phyloP scores from a whole-genome alignment of 2,329 filamentous ascomycete species.

The Aphanocladium album region DNA sequence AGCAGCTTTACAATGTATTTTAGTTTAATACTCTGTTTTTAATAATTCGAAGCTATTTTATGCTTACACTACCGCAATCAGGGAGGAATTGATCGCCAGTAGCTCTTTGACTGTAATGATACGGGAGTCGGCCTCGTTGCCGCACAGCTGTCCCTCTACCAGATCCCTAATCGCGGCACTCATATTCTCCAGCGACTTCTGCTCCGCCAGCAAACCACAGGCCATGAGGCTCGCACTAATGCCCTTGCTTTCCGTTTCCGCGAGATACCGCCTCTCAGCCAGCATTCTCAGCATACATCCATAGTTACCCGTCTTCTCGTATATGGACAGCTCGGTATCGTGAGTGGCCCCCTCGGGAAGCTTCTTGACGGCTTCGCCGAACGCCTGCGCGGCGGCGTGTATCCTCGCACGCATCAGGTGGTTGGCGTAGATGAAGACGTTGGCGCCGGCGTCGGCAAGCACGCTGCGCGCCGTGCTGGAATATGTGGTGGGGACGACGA shows the following conservation, averaged over 20 bases:
- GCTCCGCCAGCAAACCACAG: not conserved
- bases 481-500: conserved; percentile 13
- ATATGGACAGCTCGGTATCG: not conserved
- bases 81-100: not conserved
- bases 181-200: not conserved
- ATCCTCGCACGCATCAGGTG: conserved; percentile 13
- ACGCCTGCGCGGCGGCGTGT: not conserved
- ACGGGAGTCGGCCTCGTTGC: not conserved
- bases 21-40: too few relatives aligned
- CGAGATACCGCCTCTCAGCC: not conserved
- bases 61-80: not conserved
- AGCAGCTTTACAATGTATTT: not conserved
- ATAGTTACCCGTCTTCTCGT: not conserved
- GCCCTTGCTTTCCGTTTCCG: not conserved
- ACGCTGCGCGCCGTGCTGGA: not conserved
- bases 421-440: conserved; percentile 14
- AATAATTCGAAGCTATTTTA: not conserved
- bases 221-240: not conserved
- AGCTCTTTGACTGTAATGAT: not conserved
- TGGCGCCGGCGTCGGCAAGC: conserved; percentile 1
- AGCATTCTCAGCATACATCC: not conserved
- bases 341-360: not conserved
- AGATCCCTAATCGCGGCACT: not conserved
- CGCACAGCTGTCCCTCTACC: not conserved
- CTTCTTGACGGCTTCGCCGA: not conserved